A percentile compares a stretch with the other conserved stretches of the same genome.
These are phyloP conservation scores for Wickerhamiella kazuoi DNA, from an alignment of 805 yeast species.

Conservation along the genomic window DNA sequence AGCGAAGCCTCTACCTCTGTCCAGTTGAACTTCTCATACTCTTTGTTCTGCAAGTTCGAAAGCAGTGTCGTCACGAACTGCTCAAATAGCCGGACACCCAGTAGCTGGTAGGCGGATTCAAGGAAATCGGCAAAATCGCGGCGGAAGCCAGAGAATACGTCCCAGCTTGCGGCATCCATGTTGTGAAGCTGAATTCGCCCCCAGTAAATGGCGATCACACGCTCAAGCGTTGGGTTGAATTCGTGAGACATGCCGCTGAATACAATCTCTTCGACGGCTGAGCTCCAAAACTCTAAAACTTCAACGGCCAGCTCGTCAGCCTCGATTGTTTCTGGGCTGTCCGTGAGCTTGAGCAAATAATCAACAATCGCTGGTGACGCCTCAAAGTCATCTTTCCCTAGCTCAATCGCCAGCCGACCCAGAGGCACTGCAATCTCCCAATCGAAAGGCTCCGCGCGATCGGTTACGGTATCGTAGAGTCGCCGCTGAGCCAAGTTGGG, in stretches of 20 bases:
- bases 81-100: constrained; percentile 35
- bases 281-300: constrained; percentile 22
- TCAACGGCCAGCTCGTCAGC: constrained; percentile 18
- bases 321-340: constrained; percentile 9
- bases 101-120: constrained; percentile 49
- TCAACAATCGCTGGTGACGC: constrained; percentile 6
- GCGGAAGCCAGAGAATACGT: constrained; percentile 53
- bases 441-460: constrained; percentile 5
- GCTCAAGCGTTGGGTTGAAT: constrained; percentile 22
- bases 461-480: background rate
- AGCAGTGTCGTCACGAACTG: constrained; percentile 20
- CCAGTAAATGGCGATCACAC: constrained; percentile 50
- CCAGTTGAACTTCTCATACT: constrained; percentile 13
- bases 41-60: background rate
- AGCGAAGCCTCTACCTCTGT: constrained; percentile 43
- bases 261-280: constrained; percentile 18
- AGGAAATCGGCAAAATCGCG: constrained; percentile 61
- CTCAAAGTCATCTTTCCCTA: constrained; percentile 8
- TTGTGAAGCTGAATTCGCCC: constrained; percentile 33
- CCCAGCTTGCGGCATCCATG: constrained; percentile 18
- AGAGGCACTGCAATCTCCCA: constrained; percentile 7
- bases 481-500: background rate
- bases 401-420: constrained; percentile 9
- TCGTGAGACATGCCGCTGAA: constrained; percentile 15
- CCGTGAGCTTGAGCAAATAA: constrained; percentile 8